Conservation (phyloP, 345 rosid genomes). For the Raphanus raphanistrum region DNA sequence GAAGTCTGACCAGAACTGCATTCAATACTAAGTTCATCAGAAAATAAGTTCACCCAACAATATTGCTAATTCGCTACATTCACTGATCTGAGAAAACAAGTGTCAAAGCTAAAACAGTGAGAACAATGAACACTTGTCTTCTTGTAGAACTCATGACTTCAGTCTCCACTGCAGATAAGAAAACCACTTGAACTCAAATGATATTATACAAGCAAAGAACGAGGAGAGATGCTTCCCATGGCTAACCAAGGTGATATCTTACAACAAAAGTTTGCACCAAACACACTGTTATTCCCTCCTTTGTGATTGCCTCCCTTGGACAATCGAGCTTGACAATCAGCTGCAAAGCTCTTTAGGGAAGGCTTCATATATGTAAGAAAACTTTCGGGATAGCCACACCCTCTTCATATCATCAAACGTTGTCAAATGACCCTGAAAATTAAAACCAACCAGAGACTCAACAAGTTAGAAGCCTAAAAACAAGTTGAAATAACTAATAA, state of each 20-base stretch:
- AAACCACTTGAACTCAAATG: too few species aligned
- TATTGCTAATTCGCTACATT: too few species aligned
- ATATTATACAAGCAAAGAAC: constrained; percentile 82
- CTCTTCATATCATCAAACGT: constrained; percentile 63
- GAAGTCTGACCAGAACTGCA: too few species aligned
- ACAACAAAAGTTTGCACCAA: constrained; percentile 92
- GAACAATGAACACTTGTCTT: too few species aligned
- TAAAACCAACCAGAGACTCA: constrained; percentile 1
- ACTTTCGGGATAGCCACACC: constrained; percentile 59
- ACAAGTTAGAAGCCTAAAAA: background rate
- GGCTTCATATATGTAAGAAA: constrained; percentile 61
- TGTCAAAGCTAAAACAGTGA: too few species aligned
- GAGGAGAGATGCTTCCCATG: constrained; percentile 89
- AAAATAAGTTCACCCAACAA: too few species aligned
- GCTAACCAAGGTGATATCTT: constrained; percentile 97
- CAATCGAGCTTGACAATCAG: constrained; percentile 79
- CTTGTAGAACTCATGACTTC: too few species aligned
- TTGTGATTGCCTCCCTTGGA: constrained; percentile 50
- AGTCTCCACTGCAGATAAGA: too few species aligned
- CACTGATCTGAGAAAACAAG: too few species aligned
- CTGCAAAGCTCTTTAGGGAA: constrained; percentile 67
- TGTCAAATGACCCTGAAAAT: constrained; percentile 41
- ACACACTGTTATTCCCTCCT: constrained; percentile 61
- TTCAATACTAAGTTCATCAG: too few species aligned
- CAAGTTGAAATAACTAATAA: background rate